phyloP scores from a whole-genome alignment of 73 alveolate genomes.

The Paramecium caudatum region DNA sequence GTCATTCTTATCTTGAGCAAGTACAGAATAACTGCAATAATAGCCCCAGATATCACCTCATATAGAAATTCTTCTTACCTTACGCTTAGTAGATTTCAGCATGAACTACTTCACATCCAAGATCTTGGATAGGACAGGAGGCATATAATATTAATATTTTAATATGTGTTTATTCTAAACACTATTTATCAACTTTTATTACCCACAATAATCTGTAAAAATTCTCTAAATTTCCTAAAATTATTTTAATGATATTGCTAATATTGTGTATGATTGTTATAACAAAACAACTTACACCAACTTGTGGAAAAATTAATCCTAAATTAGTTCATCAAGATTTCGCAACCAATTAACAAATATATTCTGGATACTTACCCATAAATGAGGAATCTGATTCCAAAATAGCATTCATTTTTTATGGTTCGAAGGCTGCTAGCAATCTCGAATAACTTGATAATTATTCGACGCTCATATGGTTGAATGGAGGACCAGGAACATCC shows the following conservation, averaged over 20 bases:
- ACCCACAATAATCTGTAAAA: too few species aligned
- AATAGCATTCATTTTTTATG: slow-evolving; percentile 15
- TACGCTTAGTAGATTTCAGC: slow-evolving; percentile 6
- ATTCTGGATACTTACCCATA: background rate
- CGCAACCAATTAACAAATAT: background rate
- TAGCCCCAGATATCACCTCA: slow-evolving; percentile 56
- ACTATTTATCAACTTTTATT: background rate
- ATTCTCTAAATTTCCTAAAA: too few species aligned
- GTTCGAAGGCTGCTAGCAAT: background rate
- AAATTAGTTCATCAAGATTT: background rate
- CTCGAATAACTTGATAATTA: background rate
- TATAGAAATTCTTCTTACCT: background rate
- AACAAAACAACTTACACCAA: too few species aligned
- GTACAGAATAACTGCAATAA: slow-evolving; percentile 21
- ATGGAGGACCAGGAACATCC: slow-evolving; percentile 79
- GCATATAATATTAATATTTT: slow-evolving; percentile 37
- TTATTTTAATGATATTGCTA: too few species aligned
- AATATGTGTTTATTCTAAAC: background rate
- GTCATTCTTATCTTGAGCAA: slow-evolving; percentile 55
- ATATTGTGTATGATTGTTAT: too few species aligned
- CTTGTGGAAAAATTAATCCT: background rate
- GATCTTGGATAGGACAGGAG: slow-evolving; percentile 46
- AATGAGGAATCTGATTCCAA: background rate
- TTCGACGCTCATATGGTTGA: slow-evolving; percentile 54
- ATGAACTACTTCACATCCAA: slow-evolving; percentile 40